Conservation (phyloP, 2,329 filamentous ascomycete genomes). For the Coniochaeta sp. region DNA sequence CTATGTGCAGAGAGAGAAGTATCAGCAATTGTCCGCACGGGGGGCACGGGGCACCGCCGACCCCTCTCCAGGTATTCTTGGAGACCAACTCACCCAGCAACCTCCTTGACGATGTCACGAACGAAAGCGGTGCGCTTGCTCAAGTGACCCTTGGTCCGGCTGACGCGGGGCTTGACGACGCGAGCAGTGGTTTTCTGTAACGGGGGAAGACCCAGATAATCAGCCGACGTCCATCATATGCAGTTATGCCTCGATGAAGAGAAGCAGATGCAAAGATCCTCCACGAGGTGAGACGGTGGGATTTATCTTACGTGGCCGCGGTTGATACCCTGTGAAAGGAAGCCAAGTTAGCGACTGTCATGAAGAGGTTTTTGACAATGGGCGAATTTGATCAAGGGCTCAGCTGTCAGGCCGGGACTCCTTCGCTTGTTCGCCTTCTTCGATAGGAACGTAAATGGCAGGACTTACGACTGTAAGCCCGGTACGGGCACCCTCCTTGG, state of each 20-base stretch:
- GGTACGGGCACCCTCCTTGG: conserved; percentile 48
- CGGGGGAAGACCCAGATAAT: conserved; percentile 18
- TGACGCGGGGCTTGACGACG: conserved; percentile 70
- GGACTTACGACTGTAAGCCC: conserved; percentile 44
- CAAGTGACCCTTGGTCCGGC: conserved; percentile 86
- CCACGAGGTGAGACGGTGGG: conserved; percentile 62
- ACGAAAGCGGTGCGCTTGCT: conserved; percentile 97
- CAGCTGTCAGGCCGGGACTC: not conserved
- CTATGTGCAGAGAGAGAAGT: conserved; percentile 27
- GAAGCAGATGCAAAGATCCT: conserved; percentile 54
- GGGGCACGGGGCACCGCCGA: not conserved
- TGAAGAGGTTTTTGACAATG: not conserved
- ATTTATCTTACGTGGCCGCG: conserved; percentile 50
- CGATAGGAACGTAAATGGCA: not conserved
- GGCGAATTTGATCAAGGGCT: not conserved
- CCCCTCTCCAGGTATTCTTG: not conserved
- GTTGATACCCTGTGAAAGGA: conserved; percentile 37
- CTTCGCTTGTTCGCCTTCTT: not conserved
- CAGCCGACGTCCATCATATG: conserved; percentile 50
- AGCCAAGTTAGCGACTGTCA: not conserved
- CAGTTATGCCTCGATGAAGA: conserved; percentile 24
- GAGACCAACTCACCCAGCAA: conserved; percentile 67
- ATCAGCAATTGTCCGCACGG: conserved; percentile 5
- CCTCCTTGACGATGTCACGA: conserved; percentile 95
- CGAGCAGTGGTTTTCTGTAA: conserved; percentile 75